Evolutionary conservation across 2,329 filamentous ascomycete species (phyloP), one percentile per base, ranked within the genome.

Genomic region (Venturia asperata): DNA sequence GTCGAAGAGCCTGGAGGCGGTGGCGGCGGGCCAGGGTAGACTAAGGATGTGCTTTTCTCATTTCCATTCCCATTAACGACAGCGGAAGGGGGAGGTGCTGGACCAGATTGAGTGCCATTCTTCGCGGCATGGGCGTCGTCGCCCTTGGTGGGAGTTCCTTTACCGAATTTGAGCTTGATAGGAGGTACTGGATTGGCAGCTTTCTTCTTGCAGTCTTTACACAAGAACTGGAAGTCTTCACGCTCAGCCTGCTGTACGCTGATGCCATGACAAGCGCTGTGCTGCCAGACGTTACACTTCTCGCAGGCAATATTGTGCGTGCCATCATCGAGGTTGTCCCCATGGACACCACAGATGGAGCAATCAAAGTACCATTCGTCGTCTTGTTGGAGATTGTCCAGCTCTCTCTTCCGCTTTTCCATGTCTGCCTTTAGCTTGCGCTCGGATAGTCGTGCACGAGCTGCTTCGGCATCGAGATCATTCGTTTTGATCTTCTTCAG

Each of bases 281-380:
- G 94, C 74, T 97, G 93, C 94, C 94, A 99, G 61, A 96, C 88
- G 73, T 88, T 95, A 80, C 94, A 99, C 69, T 83, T 87, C 73
- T 99, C 94, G 77, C 94, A 99, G 37, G 92, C 90, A 68, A 99
- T 87, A 74, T 92, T 96, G 73, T 96, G 92, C 9, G 91, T 88
- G 43, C 94, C 94, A 74, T 97, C 94, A 71, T 99, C 94, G 67
- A 86, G 72, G 66, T 97, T 90, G 70, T 95, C 88, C 27, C 94
- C 94, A 74, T 96, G 87, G 27, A 92, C 83, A 34, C 93, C 93
- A 74, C 94, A 99, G 34, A 90, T 83, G 17, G 85, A 82, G 74
- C 94, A 99, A 74, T 99, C 94, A 70, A 99, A 99, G 47, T 91
- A 84, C 94, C 94, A 97, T 63, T 92, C 86, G 15, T 91, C 90